phyloP scores from a whole-genome alignment of 768 basidiomycete species.

The Tremella yokohamensis region DNA sequence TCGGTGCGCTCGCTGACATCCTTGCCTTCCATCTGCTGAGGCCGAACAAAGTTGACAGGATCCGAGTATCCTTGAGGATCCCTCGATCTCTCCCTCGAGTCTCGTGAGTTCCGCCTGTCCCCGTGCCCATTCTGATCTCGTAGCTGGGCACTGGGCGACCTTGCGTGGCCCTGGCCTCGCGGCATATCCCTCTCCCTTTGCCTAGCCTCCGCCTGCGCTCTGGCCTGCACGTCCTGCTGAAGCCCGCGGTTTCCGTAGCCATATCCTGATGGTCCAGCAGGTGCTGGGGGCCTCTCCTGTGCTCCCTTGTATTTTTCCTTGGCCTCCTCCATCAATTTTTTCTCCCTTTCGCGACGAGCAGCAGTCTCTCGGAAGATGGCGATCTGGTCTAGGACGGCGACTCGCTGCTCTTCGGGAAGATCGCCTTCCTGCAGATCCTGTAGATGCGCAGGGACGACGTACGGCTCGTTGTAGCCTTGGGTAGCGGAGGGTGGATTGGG shows the following conservation, averaged over 20 bases:
- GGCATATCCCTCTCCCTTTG: conserved; percentile 4
- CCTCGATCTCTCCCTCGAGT: conserved; percentile 45
- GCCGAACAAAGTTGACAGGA: conserved; percentile 76
- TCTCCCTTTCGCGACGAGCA: conserved; percentile 84
- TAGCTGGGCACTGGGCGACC: conserved; percentile 4
- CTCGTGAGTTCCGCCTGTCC: neutral
- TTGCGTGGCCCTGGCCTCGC: neutral
- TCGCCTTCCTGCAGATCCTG: conserved; percentile 96
- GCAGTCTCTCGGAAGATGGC: conserved; percentile 93
- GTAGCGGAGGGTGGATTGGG: conserved; percentile 18
- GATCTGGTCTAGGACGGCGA: conserved; percentile 91
- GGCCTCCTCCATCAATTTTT: conserved; percentile 58
- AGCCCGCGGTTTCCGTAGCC: conserved; percentile 59
- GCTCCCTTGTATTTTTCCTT: conserved; percentile 38
- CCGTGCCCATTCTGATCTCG: conserved; percentile 13
- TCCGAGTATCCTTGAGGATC: conserved; percentile 71
- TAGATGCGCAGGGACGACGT: conserved; percentile 80
- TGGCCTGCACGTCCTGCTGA: conserved; percentile 55
- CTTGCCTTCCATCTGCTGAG: conserved; percentile 52
- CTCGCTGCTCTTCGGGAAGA: conserved; percentile 86
- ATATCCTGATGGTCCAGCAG: conserved; percentile 25
- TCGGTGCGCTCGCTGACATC: conserved; percentile 64
- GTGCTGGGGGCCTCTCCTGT: conserved; percentile 53
- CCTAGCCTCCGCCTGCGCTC: conserved; percentile 12
- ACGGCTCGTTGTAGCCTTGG: conserved; percentile 26